Conservation (phyloP, 768 basidiomycete species). For the Antrodiella citrinella region DNA sequence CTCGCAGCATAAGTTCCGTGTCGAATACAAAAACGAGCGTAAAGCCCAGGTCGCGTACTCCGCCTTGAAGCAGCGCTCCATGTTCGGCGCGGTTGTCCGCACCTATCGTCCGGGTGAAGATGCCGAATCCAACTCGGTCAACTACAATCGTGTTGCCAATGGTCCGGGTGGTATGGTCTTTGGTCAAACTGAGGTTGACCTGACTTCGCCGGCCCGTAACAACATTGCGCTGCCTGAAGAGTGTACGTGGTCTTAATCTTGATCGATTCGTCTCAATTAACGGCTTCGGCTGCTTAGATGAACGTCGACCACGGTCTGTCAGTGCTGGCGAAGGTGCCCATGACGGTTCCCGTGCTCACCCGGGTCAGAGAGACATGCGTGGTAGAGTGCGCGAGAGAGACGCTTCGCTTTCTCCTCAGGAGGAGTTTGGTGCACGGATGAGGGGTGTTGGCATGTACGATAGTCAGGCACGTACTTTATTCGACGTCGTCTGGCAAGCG, state of each 20-base stretch:
- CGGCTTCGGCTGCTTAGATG: neutral
- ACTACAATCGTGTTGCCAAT: neutral
- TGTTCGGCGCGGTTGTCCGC: slow-evolving; percentile 47
- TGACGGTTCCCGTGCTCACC: neutral
- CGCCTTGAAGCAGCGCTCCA: slow-evolving; percentile 38
- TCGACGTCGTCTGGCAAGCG: too few relatives aligned
- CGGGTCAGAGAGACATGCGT: neutral
- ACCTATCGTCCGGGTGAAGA: slow-evolving; percentile 33
- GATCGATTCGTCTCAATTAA: neutral
- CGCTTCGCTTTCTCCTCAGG: neutral
- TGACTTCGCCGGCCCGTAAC: neutral
- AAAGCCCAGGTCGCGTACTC: slow-evolving; percentile 44
- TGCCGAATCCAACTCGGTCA: neutral
- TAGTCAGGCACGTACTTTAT: too few relatives aligned
- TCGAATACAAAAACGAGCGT: slow-evolving; percentile 65
- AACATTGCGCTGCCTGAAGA: neutral
- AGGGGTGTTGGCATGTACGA: too few relatives aligned
- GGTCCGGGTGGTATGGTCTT: neutral
- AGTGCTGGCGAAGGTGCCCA: neutral
- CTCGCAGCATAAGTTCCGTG: slow-evolving; percentile 34
- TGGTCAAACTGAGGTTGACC: neutral
- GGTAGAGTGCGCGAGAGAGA: neutral
- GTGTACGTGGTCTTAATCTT: neutral
- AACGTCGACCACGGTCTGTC: neutral
- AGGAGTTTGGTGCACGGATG: too few relatives aligned